Evolutionary conservation across 352 stramenopile species (phyloP).

Genomic region (Globisporangium mamillatum): DNA sequence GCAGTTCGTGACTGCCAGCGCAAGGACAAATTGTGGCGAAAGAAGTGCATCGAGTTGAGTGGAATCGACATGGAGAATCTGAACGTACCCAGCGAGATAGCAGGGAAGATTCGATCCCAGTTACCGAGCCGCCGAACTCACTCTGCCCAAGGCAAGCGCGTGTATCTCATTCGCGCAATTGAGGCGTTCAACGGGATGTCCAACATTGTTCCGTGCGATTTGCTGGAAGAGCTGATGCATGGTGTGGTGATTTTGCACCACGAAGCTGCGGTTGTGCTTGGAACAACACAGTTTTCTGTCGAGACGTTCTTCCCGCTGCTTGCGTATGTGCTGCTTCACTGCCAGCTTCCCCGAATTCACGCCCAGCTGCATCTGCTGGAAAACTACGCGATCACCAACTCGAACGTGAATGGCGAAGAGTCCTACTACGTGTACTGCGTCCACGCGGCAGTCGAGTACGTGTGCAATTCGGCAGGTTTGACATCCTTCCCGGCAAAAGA

Average conservation of each 20-base stretch:
- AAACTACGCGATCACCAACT: conserved; percentile 76
- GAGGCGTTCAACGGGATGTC: conserved; percentile 80
- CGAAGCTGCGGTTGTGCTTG: conserved; percentile 82
- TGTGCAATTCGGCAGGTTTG: conserved; percentile 64
- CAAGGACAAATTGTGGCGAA: conserved; percentile 84
- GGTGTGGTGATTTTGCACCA: conserved; percentile 81
- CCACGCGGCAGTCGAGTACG: conserved; percentile 78
- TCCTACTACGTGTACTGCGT: conserved; percentile 91
- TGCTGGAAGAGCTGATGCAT: conserved; percentile 84
- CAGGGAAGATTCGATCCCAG: conserved; percentile 51
- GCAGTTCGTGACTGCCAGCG: conserved; percentile 68
- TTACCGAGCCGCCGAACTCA: conserved; percentile 49
- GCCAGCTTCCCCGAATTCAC: conserved; percentile 65
- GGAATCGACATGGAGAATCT: conserved; percentile 71
- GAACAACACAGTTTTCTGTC: conserved; percentile 83
- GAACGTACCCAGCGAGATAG: conserved; percentile 46
- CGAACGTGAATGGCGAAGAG: conserved; percentile 81
- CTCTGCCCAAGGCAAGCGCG: conserved; percentile 20
- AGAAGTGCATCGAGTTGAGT: conserved; percentile 60
- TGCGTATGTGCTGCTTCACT: conserved; percentile 79
- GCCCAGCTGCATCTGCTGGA: conserved; percentile 81
- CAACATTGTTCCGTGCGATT: conserved; percentile 77
- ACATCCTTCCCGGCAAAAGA: not conserved
- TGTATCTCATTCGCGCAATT: conserved; percentile 65
- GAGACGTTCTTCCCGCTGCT: conserved; percentile 86